These are phyloP conservation scores for Aspergillus brunneoviolaceus DNA, from an alignment of 2,329 filamentous ascomycete genomes.

Conservation along the genomic window DNA sequence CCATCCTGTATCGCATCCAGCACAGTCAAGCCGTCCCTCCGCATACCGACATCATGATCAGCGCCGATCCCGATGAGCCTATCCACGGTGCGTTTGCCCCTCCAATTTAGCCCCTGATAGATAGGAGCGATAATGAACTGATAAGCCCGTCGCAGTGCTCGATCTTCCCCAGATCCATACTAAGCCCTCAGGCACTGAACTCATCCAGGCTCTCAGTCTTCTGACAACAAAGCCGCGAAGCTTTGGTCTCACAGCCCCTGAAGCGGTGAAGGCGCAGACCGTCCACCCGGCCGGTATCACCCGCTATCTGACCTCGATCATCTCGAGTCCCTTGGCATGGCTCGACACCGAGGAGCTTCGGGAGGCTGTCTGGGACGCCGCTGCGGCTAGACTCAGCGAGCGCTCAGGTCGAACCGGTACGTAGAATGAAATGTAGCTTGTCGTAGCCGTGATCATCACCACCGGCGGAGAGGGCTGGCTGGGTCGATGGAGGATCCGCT, in stretches of 20 bases:
- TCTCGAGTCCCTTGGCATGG: constrained; percentile 48
- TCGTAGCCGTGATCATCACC: neutral
- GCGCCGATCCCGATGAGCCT: constrained; percentile 36
- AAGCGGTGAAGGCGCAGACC: constrained; percentile 29
- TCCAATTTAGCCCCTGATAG: constrained; percentile 18
- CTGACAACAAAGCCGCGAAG: constrained; percentile 64
- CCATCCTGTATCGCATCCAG: constrained; percentile 2
- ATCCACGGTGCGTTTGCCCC: constrained; percentile 36
- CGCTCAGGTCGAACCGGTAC: constrained; percentile 73
- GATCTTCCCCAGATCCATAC: constrained; percentile 83
- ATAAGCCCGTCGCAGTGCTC: constrained; percentile 52
- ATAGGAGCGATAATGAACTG: constrained; percentile 28
- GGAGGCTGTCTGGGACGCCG: constrained; percentile 65
- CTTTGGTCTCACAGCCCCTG: constrained; percentile 32
- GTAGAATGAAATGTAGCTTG: constrained; percentile 12
- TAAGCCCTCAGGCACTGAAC: constrained; percentile 63
- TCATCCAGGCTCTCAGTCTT: constrained; percentile 65
- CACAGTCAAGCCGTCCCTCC: constrained; percentile 2
- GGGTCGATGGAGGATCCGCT: neutral
- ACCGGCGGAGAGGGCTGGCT: neutral
- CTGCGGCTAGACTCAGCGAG: constrained; percentile 77
- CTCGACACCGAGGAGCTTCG: constrained; percentile 44
- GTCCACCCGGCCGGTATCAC: constrained; percentile 44
- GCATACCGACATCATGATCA: constrained; percentile 31
- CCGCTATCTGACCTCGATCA: constrained; percentile 48